Base-by-base conservation (phyloP, 305 asterid genomes). In the Fraxinus sp. region DNA sequence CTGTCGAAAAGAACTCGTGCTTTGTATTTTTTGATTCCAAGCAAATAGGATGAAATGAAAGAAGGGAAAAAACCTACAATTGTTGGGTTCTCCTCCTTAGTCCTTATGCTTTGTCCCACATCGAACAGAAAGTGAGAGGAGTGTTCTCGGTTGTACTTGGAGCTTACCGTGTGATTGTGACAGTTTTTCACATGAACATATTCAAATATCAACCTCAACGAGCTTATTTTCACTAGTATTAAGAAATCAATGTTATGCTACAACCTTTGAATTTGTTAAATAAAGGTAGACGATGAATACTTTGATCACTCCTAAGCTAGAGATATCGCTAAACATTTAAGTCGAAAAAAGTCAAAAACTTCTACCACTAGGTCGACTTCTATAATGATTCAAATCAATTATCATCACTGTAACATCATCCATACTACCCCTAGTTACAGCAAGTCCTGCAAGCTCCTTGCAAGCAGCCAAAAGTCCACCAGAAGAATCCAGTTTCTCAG, bases 381-480 rank as follows among this genome's bases (percentile, higher is more conserved):
- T 86, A 32, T 74, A 87, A 70, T 79, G 85, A 26, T 52, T 85
- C 49, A 95, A 85, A 86, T 95, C 97, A 18, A 95, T 86, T 81
- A 95, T 86, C 96, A 93, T 92, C 11, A 91, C 98, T 0, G 97
- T 95, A 74, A 93, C 85, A 80, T 94, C 98, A 84, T 93, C 98
- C 88, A 91, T 86, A 89, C 97, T 92, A 57, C 95, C 98, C 89
- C 98, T 89, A 3, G 78, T 82, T 64, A 89, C 88, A 28, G 94
- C 98, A 82, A 93, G 94, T 66, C 83, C 87, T 57, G 86, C 93
- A 79, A 95, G 99, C 88, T 90, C 92, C 89, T 92, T 90, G 84
- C 97, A 91, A 72, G 96, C 95, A 55, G 87, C 87, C 71, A 87
- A 79, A 78, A 93, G 92, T 52, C 88, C 87, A 71, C 76, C 74